phyloP scores from a whole-genome alignment of 2,329 filamentous ascomycete genomes.

The Exophiala lecanii-corni region DNA sequence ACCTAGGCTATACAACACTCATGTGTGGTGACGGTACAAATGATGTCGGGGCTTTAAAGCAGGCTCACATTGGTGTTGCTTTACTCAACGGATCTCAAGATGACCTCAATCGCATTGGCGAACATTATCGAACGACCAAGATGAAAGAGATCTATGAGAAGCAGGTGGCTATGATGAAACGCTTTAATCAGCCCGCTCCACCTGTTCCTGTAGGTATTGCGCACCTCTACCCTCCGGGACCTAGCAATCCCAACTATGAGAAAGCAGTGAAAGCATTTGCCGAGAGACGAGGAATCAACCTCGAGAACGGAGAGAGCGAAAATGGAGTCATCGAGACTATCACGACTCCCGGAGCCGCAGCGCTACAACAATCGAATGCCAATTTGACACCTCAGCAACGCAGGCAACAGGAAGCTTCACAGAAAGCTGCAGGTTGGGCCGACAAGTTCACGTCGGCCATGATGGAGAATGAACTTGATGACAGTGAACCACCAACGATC shows the following conservation, averaged over 20 bases:
- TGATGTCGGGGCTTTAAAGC: slow-evolving; percentile 94
- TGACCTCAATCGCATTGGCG: slow-evolving; percentile 84
- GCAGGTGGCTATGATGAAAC: slow-evolving; percentile 82
- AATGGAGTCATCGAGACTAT: slow-evolving; percentile 56
- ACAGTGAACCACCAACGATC: slow-evolving; percentile 87
- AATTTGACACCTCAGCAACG: slow-evolving; percentile 49
- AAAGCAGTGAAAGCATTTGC: slow-evolving; percentile 87
- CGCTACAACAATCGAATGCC: slow-evolving; percentile 48
- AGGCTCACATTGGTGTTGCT: slow-evolving; percentile 94
- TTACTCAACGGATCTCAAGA: slow-evolving; percentile 91
- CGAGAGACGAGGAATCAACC: slow-evolving; percentile 60
- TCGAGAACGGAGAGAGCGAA: slow-evolving; percentile 47
- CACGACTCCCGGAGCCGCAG: slow-evolving; percentile 61
- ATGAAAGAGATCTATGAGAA: slow-evolving; percentile 99
- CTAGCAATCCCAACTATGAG: slow-evolving; percentile 86
- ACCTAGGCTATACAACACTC: slow-evolving; percentile 93
- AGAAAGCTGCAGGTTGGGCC: slow-evolving; percentile 71
- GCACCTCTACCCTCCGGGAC: slow-evolving; percentile 87
- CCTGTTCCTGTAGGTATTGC: slow-evolving; percentile 89
- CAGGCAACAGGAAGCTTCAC: slow-evolving; percentile 54
- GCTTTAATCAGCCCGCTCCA: slow-evolving; percentile 91
- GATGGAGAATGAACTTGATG: slow-evolving; percentile 85
- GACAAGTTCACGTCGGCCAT: slow-evolving; percentile 81
- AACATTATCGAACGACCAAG: slow-evolving; percentile 89
- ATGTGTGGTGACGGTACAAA: slow-evolving; percentile 99